Conservation (phyloP, 352 stramenopile species). For the Peronospora destructor region DNA sequence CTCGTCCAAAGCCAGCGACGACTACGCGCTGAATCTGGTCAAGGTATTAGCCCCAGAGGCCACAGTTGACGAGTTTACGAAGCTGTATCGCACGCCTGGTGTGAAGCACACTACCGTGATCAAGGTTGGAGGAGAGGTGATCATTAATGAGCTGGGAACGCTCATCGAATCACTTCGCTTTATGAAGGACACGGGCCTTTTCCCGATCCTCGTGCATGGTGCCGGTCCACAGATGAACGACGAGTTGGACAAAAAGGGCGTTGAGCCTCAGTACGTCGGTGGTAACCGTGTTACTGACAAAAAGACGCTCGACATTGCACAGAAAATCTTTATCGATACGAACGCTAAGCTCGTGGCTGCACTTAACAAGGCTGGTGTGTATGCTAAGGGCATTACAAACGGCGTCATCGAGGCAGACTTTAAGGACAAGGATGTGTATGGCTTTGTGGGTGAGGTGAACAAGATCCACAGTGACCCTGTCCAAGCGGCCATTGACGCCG, state of each 20-base stretch:
- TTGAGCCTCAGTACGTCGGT: constrained; percentile 84
- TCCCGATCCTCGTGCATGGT: constrained; percentile 84
- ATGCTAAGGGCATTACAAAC: constrained; percentile 70
- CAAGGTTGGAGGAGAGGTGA: constrained; percentile 86
- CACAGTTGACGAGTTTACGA: constrained; percentile 62
- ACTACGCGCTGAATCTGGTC: constrained; percentile 48
- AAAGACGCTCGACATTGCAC: constrained; percentile 79
- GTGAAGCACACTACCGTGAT: constrained; percentile 76
- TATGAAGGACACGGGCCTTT: constrained; percentile 76
- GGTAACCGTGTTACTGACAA: constrained; percentile 86
- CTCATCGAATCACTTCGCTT: constrained; percentile 80
- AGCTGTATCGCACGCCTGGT: constrained; percentile 67
- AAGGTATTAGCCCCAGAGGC: constrained; percentile 46
- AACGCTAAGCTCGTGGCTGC: constrained; percentile 81
- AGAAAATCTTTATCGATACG: constrained; percentile 77
- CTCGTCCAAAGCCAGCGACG: constrained; percentile 20
- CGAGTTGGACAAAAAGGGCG: constrained; percentile 63
- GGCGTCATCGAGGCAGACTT: constrained; percentile 82
- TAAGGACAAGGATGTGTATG: constrained; percentile 77
- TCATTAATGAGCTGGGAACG: constrained; percentile 82
- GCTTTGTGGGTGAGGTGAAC: constrained; percentile 79
- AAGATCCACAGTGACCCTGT: constrained; percentile 69
- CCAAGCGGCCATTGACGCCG: constrained; percentile 52
- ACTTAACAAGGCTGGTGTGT: constrained; percentile 55
- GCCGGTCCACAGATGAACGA: constrained; percentile 87